phyloP scores from a whole-genome alignment of 2,329 filamentous ascomycete species.

The Didymellaceae sp. region DNA sequence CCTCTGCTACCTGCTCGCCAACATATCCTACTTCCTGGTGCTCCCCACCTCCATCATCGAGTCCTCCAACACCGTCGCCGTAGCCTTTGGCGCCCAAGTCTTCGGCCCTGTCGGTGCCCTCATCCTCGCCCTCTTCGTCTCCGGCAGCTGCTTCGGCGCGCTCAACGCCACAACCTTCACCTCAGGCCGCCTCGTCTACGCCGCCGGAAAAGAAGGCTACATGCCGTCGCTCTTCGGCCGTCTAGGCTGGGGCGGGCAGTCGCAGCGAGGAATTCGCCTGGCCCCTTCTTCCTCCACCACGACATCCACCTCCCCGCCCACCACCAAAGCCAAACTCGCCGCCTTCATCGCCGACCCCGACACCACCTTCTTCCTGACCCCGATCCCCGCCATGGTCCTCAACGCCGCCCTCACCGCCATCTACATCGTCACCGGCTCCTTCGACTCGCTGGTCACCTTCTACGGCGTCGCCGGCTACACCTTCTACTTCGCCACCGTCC shows the following conservation, averaged over 20 bases:
- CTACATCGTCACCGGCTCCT: constrained; percentile 89
- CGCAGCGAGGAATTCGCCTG: constrained; percentile 46
- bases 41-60: constrained; percentile 82
- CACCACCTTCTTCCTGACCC: constrained; percentile 86
- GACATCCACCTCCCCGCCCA: too few species aligned
- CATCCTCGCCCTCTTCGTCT: constrained; percentile 85
- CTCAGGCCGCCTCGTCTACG: constrained; percentile 88
- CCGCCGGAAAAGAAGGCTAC: constrained; percentile 93
- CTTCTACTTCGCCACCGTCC: constrained; percentile 95
- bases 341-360: constrained; percentile 63
- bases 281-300: constrained; percentile 27
- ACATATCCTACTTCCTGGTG: constrained; percentile 92
- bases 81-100: constrained; percentile 88
- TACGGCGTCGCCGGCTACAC: constrained; percentile 97
- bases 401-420: constrained; percentile 75
- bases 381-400: constrained; percentile 87
- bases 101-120: constrained; percentile 85
- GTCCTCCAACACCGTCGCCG: constrained; percentile 91
- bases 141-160: constrained; percentile 90
- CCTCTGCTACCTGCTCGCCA: constrained; percentile 85
- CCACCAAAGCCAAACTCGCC: constrained; percentile 33
- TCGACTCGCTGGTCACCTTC: constrained; percentile 90
- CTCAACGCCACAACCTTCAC: constrained; percentile 96
- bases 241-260: constrained; percentile 72
- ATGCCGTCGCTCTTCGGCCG: constrained; percentile 83